Conservation (phyloP, 73 alveolate genomes). For the Uronychia setigera region DNA sequence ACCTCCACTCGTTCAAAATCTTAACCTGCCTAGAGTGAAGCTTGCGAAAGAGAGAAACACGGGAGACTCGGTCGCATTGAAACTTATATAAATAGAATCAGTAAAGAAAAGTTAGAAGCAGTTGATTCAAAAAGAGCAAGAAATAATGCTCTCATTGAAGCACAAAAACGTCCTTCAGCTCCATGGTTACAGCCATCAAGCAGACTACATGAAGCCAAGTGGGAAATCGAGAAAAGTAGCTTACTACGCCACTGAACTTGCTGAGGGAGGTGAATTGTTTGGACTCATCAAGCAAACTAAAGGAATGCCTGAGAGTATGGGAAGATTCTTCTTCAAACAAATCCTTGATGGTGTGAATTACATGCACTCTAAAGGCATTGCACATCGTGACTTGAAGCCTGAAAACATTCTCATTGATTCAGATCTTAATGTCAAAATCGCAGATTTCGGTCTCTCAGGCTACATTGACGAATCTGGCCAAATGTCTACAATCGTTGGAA, state of each 20-base stretch:
- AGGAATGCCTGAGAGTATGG: conserved; percentile 29
- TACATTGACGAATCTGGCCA: not conserved
- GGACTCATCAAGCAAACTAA: conserved; percentile 36
- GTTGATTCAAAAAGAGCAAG: not conserved
- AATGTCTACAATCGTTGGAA: conserved; percentile 59
- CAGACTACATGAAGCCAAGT: not conserved
- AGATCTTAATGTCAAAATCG: conserved; percentile 68
- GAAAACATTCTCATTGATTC: conserved; percentile 80
- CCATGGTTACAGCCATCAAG: not conserved
- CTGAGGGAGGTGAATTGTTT: conserved; percentile 54
- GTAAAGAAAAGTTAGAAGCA: not conserved
- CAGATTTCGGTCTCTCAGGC: conserved; percentile 85
- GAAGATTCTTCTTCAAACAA: conserved; percentile 52
- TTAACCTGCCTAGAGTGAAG: not conserved
- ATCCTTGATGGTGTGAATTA: conserved; percentile 63
- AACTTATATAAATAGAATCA: not conserved
- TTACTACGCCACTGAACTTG: conserved; percentile 27
- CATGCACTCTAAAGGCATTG: conserved; percentile 68
- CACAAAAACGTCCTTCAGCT: not conserved
- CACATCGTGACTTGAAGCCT: conserved; percentile 86
- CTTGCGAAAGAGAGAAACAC: not conserved
- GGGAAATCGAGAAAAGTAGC: not conserved
- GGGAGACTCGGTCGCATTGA: not conserved
- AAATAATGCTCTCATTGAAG: not conserved
- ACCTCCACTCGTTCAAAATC: no score